Percentiles rank a stretch among this genome's conserved stretches.
These are phyloP conservation scores for Dactylis glomerata DNA, from an alignment of 176 grass and related monocot species.

Conservation along the genomic window DNA sequence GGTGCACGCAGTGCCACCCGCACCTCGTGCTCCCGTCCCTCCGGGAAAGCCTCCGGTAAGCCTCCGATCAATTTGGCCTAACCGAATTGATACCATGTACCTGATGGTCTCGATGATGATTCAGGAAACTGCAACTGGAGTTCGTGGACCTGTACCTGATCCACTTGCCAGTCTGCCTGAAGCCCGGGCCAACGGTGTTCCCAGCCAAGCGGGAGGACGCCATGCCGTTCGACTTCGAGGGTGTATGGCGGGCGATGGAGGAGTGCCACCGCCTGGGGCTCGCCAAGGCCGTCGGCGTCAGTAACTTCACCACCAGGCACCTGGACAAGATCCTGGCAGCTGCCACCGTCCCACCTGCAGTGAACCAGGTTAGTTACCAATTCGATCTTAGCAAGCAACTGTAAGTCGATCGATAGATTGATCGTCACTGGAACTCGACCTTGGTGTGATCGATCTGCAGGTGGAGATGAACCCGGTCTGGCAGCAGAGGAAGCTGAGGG, in stretches of 20 bases:
- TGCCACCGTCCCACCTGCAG: constrained; percentile 57
- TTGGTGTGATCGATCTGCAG: background rate
- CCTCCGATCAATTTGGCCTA: background rate
- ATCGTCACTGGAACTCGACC: background rate
- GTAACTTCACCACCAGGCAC: constrained; percentile 57
- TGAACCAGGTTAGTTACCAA: constrained; percentile 89
- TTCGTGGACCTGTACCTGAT: constrained; percentile 69
- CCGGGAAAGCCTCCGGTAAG: constrained; percentile 45
- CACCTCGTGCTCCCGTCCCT: constrained; percentile 55
- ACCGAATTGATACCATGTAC: too few species aligned
- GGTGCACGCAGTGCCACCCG: constrained; percentile 55
- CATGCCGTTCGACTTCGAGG: constrained; percentile 50
- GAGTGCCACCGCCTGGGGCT: constrained; percentile 69
- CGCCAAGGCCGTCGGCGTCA: constrained; percentile 61
- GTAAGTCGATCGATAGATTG: too few species aligned
- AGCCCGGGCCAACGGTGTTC: background rate
- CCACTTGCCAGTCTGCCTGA: constrained; percentile 46
- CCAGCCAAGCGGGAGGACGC: constrained; percentile 27
- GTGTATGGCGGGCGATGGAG: constrained; percentile 73
- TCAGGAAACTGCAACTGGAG: constrained; percentile 58
- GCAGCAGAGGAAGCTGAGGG: constrained; percentile 54
- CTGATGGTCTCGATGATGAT: background rate
- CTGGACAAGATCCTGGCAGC: constrained; percentile 35
- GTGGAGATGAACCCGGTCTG: constrained; percentile 70
- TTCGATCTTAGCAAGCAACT: too few species aligned